Evolutionary conservation across 2,329 filamentous ascomycete species (phyloP), one percentile per base, ranked within the genome.

Genomic region (Phialemonium atrogriseum): DNA sequence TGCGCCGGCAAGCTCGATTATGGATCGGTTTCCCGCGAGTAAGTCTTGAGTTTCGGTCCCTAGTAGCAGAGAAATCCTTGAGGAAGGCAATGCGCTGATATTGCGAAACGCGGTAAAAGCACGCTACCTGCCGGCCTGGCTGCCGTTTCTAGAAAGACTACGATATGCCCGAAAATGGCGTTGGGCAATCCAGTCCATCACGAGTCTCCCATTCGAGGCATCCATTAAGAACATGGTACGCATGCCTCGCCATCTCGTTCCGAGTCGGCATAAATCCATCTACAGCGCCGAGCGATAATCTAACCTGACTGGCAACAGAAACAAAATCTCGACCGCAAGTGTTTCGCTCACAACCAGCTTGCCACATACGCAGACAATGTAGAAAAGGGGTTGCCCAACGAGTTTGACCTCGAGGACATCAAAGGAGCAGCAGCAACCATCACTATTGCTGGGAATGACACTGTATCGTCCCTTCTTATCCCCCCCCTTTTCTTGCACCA

Each of bases 391-490:
- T 10, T 35, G 2, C 18, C 31, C 8, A 42, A 44, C 10, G 37
- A 38, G 3, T 49, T 48, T 20, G 31, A 26, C 13, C 31, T 49
- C 8, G 43, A 49, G 10, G 48, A 50, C 31, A 50, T 51, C 35
- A 47, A 48, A 22, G 48, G 48, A 4, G 45, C 47, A 6, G 42
- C 49, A 2, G 48, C 46, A 3, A 47, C 49, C 2, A 45, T 50
- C 8, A 34, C 45, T 22, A 50, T 50, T 24, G 48, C 48, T 1
- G 48, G 48, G 5, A 49, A 47, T 10, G 48, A 50, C 24, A 51
- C 48, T 4, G 46, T 45, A 19, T 30, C n/a, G n/a, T n/a, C n/a
- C n/a, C n/a, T n/a, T n/a, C n/a, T n/a, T n/a, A 31, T 29, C 22
- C 7, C 15, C 12, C 14, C 8, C 7, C 9, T 10, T n/a, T n/a